Conservation (phyloP, 2,329 filamentous ascomycete species). For the Simplicillium aogashimaense region DNA sequence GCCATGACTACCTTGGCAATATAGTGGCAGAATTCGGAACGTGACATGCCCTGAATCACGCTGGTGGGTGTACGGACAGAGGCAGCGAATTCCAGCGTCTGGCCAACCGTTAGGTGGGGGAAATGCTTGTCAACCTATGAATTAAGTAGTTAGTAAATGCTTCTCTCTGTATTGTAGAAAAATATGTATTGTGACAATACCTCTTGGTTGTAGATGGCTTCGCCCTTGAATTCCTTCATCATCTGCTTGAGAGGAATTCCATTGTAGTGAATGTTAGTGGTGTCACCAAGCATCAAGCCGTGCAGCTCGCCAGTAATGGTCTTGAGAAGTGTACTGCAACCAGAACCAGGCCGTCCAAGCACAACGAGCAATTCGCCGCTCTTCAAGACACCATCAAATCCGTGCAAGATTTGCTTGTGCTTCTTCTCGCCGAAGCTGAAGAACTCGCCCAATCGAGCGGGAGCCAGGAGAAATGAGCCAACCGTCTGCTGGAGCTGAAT, state of each 20-base stretch:
- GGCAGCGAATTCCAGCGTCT: constrained; percentile 65
- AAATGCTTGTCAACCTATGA: constrained; percentile 59
- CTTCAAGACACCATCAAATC: constrained; percentile 54
- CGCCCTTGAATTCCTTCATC: constrained; percentile 51
- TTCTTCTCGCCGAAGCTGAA: constrained; percentile 35
- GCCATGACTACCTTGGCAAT: constrained; percentile 60
- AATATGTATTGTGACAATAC: constrained; percentile 15
- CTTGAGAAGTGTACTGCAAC: constrained; percentile 56
- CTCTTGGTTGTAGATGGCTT: constrained; percentile 68
- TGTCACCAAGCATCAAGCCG: constrained; percentile 41
- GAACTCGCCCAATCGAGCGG: constrained; percentile 45
- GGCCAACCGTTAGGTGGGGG: constrained; percentile 64
- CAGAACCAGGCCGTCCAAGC: constrained; percentile 55
- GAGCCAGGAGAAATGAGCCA: constrained; percentile 45
- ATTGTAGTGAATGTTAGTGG: constrained; percentile 50
- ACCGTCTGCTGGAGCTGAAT: constrained; percentile 62
- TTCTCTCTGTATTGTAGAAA: too few species aligned
- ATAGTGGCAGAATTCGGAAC: constrained; percentile 48
- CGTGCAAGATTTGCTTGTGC: constrained; percentile 49
- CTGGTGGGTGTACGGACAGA: constrained; percentile 58
- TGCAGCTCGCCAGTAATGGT: constrained; percentile 49
- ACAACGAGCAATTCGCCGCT: constrained; percentile 61
- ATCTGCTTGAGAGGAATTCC: constrained; percentile 45
- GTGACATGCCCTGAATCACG: constrained; percentile 51
- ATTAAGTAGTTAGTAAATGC: background rate